A percentile compares a stretch with the other conserved stretches of the same genome.
Conservation (phyloP, 768 basidiomycete species). For the Tulasnella sp. region DNA sequence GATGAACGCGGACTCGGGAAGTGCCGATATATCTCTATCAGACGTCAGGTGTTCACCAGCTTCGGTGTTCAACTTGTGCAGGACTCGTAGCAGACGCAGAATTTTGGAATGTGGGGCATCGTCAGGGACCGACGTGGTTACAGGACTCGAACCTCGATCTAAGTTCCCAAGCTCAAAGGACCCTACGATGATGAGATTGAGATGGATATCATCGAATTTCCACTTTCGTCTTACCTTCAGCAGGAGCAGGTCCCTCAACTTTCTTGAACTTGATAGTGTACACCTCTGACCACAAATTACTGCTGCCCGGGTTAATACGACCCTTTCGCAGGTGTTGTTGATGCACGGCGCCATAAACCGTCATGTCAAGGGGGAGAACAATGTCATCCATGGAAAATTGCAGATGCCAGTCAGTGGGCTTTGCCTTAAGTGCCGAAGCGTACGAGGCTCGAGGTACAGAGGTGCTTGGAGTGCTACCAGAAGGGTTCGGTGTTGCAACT, state of each 20-base stretch:
- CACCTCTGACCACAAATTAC: constrained; percentile 76
- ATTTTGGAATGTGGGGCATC: constrained; percentile 83
- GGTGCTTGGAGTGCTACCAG: constrained; percentile 12
- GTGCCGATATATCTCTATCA: constrained; percentile 30
- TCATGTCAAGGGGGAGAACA: constrained; percentile 68
- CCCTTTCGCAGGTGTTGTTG: constrained; percentile 70
- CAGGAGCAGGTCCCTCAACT: constrained; percentile 64
- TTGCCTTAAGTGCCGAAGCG: constrained; percentile 84
- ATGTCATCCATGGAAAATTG: constrained; percentile 92
- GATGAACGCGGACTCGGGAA: constrained; percentile 77
- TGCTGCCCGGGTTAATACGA: constrained; percentile 44
- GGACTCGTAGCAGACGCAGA: constrained; percentile 71
- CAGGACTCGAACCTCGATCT: constrained; percentile 50
- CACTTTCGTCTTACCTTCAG: constrained; percentile 40
- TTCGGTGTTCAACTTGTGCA: constrained; percentile 70
- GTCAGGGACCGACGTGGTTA: constrained; percentile 66
- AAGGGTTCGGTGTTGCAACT: constrained; percentile 70
- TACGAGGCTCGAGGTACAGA: constrained; percentile 44
- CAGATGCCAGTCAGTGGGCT: constrained; percentile 92
- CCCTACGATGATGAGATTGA: not conserved
- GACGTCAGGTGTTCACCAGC: constrained; percentile 13
- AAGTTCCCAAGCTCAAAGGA: constrained; percentile 7
- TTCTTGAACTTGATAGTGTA: constrained; percentile 92
- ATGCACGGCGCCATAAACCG: constrained; percentile 93
- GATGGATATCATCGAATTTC: not conserved